Percentiles rank a stretch among this genome's conserved stretches.
Evolutionary conservation across 116 monocot species (phyloP).

Genomic region (Iris pallida): DNA sequence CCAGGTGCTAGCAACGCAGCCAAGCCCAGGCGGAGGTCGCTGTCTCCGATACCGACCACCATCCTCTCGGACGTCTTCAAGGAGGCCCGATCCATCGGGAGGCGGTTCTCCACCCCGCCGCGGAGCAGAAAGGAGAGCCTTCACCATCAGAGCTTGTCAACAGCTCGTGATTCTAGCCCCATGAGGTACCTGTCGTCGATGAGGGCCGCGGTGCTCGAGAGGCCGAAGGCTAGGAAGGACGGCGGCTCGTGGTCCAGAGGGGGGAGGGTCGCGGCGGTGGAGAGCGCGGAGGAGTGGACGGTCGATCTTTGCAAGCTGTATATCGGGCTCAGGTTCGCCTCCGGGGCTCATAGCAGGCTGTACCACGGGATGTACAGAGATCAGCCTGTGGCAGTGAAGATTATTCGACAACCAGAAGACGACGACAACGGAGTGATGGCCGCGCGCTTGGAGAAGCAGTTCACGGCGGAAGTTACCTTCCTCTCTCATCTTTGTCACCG

Average conservation of each 20-base stretch:
- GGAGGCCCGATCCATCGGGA: slow-evolving; percentile 49
- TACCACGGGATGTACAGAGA: slow-evolving; percentile 45
- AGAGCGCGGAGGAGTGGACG: slow-evolving; percentile 1
- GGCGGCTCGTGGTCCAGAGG: slow-evolving; percentile 34
- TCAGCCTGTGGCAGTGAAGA: slow-evolving; percentile 45
- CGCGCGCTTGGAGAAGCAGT: slow-evolving; percentile 42
- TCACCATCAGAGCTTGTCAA: slow-evolving; percentile 10
- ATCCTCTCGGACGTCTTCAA: slow-evolving; percentile 60
- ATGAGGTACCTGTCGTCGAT: neutral
- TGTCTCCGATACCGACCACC: slow-evolving; percentile 62
- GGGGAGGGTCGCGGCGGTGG: slow-evolving; percentile 11
- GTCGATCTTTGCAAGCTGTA: slow-evolving; percentile 43
- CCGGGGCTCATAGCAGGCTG: slow-evolving; percentile 45
- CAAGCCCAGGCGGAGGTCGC: slow-evolving; percentile 36
- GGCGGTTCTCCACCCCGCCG: slow-evolving; percentile 80
- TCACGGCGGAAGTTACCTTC: slow-evolving; percentile 35
- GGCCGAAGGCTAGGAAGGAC: slow-evolving; percentile 41
- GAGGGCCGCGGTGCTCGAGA: slow-evolving; percentile 12
- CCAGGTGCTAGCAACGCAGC: too few relatives aligned
- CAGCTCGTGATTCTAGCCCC: slow-evolving; percentile 10
- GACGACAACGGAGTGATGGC: slow-evolving; percentile 28
- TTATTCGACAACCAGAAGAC: slow-evolving; percentile 30
- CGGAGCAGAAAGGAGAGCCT: slow-evolving; percentile 33
- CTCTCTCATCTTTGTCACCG: slow-evolving; percentile 39
- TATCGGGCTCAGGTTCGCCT: slow-evolving; percentile 41